Evolutionary conservation across 129 eudicot species (phyloP), one percentile per base, ranked within the genome.

Genomic region (Pittosporum tobira): DNA sequence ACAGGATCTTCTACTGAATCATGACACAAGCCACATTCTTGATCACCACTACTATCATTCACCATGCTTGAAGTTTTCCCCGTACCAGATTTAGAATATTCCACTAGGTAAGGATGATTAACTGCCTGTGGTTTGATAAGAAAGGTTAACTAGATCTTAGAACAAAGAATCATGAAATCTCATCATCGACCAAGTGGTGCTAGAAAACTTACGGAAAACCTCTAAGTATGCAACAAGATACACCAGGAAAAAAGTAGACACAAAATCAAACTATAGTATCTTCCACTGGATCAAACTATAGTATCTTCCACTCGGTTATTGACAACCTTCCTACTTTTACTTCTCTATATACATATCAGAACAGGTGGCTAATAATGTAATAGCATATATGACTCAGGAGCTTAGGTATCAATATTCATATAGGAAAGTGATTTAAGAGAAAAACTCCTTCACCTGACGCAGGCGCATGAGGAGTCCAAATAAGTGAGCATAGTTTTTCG

Each of bases 31-130:
- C 90, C 81, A 67, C 98, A 91, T 58, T 38, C 22, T 62, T 73
- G 81, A 51, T 81, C 84, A 67, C 45, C 75, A 34, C 11, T 65
- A 37, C 64, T 42, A 59, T 63, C 49, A 37, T 71, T 81, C 44
- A 29, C 51, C 67, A 50, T 61, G 21, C 31, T 58, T 62, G 66
- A 76, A 66, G 46, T 71, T 56, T 57, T 73, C 48, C 48, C 81
- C 70, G 59, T 57, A 69, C 93, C 78, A 36, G 83, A 5, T 49
- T 68, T 76, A 64, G 98, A 91, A 58, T 80, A 91, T 21, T 75
- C 83, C 73, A 86, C 96, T 62, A 91, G 96, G 69, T 91, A 83
- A 55, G 98, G 98, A 70, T 90, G 98, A 65, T 91, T 81, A 65
- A 91, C 95, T 55, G 98, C 98, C 95, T 91, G 72, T 63, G 46